A percentile compares a stretch with the other conserved stretches of the same genome.
Conservation (phyloP, 2,329 filamentous ascomycete genomes). For the Penicillium polonicum region DNA sequence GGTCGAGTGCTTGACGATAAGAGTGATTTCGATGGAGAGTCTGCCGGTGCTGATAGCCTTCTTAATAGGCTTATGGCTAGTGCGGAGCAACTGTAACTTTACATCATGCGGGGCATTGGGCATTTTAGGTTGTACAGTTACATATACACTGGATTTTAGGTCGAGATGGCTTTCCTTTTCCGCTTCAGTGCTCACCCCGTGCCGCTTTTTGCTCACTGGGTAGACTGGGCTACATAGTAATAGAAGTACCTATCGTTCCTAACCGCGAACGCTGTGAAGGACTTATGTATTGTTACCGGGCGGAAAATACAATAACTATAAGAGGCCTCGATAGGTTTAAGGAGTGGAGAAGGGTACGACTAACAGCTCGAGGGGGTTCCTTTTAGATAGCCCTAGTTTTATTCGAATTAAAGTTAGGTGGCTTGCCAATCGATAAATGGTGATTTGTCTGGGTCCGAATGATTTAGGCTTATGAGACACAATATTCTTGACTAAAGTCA, state of each 20-base stretch:
- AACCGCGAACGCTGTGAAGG: neutral
- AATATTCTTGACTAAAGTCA: neutral
- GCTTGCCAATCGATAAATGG: neutral
- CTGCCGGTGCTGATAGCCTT: constrained; percentile 21
- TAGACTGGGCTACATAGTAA: neutral
- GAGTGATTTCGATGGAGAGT: neutral
- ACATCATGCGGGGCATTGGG: neutral
- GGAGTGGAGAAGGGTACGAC: neutral
- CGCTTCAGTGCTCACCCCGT: neutral
- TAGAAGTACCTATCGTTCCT: neutral
- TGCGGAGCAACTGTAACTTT: constrained; percentile 33
- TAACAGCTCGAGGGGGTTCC: neutral
- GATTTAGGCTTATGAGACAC: neutral
- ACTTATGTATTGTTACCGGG: neutral
- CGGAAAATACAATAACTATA: neutral
- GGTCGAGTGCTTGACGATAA: constrained; percentile 26
- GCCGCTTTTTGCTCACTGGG: neutral
- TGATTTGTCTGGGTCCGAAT: neutral
- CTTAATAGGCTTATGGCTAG: constrained; percentile 34
- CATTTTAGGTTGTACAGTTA: neutral
- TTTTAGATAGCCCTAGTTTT: neutral
- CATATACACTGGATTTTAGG: neutral
- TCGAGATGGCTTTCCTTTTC: neutral
- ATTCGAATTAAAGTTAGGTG: neutral
- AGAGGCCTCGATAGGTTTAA: neutral